Conservation (phyloP, 2,329 filamentous ascomycete species). For the Aspergillus sp. region DNA sequence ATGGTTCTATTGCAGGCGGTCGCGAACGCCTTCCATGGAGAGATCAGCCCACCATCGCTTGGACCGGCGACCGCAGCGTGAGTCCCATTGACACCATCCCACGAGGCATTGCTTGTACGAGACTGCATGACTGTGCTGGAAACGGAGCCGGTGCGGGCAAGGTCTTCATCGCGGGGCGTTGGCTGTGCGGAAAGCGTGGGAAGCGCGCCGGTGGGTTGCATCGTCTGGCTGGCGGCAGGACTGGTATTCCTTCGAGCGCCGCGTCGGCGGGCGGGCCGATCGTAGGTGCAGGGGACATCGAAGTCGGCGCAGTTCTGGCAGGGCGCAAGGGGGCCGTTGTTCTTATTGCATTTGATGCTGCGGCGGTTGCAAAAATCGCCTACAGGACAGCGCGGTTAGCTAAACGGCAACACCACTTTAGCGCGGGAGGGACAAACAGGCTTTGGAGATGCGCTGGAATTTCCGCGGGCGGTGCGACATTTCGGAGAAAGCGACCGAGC, state of each 20-base stretch:
- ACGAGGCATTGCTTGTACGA: not conserved
- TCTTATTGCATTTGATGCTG: constrained; percentile 7
- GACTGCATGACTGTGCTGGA: not conserved
- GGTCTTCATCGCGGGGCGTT: not conserved
- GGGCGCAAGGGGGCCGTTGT: not conserved
- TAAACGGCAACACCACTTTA: not conserved
- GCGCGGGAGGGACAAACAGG: not conserved
- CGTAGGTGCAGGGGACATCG: not conserved
- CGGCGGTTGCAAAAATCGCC: constrained; percentile 5
- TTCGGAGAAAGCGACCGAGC: not conserved
- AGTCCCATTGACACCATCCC: not conserved
- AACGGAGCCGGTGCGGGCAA: not conserved
- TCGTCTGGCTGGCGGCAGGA: not conserved
- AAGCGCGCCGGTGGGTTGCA: not conserved
- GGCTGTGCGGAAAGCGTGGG: not conserved
- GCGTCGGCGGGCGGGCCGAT: not conserved
- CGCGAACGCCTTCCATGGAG: constrained; percentile 4
- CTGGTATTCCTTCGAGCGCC: not conserved
- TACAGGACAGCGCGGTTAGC: not conserved
- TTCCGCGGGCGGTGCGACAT: constrained; percentile 5
- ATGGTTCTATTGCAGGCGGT: not conserved
- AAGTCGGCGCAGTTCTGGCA: constrained; percentile 7
- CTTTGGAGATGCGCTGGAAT: constrained; percentile 8
- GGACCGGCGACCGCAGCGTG: not conserved
- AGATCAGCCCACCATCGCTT: not conserved